Percentiles rank a stretch among this genome's conserved stretches.
Evolutionary conservation across 75 land plant genomes (phyloP).

Genomic region (Pinus taeda): DNA sequence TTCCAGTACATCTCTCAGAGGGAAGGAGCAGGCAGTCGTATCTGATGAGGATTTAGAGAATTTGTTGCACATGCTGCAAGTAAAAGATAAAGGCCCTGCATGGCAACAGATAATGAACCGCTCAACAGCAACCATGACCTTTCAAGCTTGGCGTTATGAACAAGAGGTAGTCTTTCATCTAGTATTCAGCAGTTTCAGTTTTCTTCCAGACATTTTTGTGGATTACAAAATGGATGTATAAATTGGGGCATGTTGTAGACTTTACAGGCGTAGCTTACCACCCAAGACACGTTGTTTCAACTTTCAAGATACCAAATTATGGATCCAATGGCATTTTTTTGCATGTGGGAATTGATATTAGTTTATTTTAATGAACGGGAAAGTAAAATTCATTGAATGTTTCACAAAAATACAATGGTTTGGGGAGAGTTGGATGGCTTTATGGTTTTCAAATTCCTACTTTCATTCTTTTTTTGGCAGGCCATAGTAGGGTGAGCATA

Average conservation of each 20-base stretch:
- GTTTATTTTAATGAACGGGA: neutral
- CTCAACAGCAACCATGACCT: conserved; percentile 56
- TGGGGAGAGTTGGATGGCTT: neutral
- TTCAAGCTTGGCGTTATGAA: conserved; percentile 88
- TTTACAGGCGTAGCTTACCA: neutral
- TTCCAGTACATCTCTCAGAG: no score
- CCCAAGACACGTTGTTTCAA: neutral
- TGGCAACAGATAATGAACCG: conserved; percentile 88
- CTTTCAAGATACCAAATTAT: neutral
- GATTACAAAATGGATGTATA: conserved; percentile 1
- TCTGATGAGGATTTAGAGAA: conserved; percentile 42
- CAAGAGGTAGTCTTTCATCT: conserved; percentile 44
- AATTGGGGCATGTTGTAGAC: neutral
- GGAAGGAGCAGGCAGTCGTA: conserved; percentile 16
- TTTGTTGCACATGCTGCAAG: conserved; percentile 44
- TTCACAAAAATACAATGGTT: neutral
- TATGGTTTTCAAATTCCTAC: neutral
- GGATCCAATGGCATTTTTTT: neutral
- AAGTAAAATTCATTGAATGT: neutral
- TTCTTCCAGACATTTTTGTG: neutral
- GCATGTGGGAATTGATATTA: neutral
- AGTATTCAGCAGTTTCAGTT: neutral
- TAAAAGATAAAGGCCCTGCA: conserved; percentile 75
- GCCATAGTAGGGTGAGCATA: neutral
- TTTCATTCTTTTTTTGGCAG: neutral